Conservation (phyloP, 1,284 basidiomycete species). For the Fistulinella staudtii region DNA sequence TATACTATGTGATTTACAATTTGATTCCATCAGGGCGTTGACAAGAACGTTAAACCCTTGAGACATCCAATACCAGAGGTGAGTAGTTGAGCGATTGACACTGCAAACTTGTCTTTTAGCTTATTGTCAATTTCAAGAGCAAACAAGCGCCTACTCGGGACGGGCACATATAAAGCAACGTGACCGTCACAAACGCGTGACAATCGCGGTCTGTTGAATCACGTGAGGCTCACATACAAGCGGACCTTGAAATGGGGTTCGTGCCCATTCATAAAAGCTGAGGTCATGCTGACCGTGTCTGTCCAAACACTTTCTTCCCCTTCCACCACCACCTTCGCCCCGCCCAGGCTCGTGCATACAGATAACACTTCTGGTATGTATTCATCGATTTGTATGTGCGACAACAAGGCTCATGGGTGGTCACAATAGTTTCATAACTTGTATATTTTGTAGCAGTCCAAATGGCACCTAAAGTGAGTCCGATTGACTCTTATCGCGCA, state of each 20-base stretch:
- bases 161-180: conserved; percentile 11
- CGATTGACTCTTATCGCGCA: conserved; percentile 2
- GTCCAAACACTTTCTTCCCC: conserved; percentile 24
- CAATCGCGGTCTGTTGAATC: conserved; percentile 34
- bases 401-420: conserved; percentile 12
- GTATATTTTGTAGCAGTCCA: conserved; percentile 31
- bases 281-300: conserved; percentile 24
- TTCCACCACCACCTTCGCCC: conserved; percentile 29
- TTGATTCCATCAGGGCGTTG: too few relatives aligned
- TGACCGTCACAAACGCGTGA: conserved; percentile 33
- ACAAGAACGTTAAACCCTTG: too few relatives aligned
- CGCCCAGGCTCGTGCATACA: conserved; percentile 15
- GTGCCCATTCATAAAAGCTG: conserved; percentile 35
- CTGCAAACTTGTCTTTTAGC: too few relatives aligned
- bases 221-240: conserved; percentile 25
- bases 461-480: conserved; percentile 33
- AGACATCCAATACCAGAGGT: too few relatives aligned
- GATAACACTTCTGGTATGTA: conserved; percentile 25
- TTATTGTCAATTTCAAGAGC: too few relatives aligned
- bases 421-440: conserved; percentile 28
- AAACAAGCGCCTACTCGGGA: too few relatives aligned
- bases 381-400: background rate
- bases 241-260: conserved; percentile 33
- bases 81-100: too few relatives aligned
- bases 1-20: too few relatives aligned